A percentile compares a stretch with the other conserved stretches of the same genome.
These are phyloP conservation scores for Taphrina deformans DNA, from an alignment of 1,139 yeast genomes.

Conservation along the genomic window DNA sequence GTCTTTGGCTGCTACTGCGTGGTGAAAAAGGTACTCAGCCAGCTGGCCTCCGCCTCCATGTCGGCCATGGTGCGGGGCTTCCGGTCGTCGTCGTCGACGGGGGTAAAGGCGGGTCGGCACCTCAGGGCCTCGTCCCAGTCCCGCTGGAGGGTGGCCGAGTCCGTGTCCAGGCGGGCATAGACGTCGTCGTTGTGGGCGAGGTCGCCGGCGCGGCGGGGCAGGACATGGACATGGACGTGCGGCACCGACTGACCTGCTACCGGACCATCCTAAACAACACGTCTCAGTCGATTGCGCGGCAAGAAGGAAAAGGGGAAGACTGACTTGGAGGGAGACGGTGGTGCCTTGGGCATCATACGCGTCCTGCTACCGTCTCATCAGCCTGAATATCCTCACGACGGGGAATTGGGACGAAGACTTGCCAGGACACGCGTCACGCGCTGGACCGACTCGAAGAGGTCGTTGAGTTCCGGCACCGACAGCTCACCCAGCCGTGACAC, in stretches of 20 bases:
- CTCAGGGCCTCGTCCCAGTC: slow-evolving; percentile 44
- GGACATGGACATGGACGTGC: slow-evolving; percentile 84
- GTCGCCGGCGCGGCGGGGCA: slow-evolving; percentile 70
- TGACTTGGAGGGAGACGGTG: slow-evolving; percentile 23
- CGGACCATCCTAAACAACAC: slow-evolving; percentile 80
- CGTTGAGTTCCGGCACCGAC: slow-evolving; percentile 61
- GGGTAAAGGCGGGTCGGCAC: slow-evolving; percentile 42
- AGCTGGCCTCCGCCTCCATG: slow-evolving; percentile 65
- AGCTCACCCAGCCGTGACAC: slow-evolving; percentile 67
- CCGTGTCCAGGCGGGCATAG: slow-evolving; percentile 59
- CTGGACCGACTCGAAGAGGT: slow-evolving; percentile 22
- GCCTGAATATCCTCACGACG: too few relatives aligned
- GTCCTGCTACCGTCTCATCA: neutral
- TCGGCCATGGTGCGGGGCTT: slow-evolving; percentile 55
- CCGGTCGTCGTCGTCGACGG: slow-evolving; percentile 56
- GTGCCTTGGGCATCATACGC: slow-evolving; percentile 16
- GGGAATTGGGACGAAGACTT: neutral
- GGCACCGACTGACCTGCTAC: slow-evolving; percentile 93
- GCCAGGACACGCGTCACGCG: slow-evolving; percentile 12
- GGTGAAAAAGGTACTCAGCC: slow-evolving; percentile 52
- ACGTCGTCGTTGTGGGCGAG: slow-evolving; percentile 58
- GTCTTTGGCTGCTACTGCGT: too few relatives aligned
- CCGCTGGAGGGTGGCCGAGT: slow-evolving; percentile 46
- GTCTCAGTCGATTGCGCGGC: too few relatives aligned
- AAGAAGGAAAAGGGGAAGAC: neutral